Evolutionary conservation across 306 rosid genomes (phyloP).

Genomic region (Lupinus albus): DNA sequence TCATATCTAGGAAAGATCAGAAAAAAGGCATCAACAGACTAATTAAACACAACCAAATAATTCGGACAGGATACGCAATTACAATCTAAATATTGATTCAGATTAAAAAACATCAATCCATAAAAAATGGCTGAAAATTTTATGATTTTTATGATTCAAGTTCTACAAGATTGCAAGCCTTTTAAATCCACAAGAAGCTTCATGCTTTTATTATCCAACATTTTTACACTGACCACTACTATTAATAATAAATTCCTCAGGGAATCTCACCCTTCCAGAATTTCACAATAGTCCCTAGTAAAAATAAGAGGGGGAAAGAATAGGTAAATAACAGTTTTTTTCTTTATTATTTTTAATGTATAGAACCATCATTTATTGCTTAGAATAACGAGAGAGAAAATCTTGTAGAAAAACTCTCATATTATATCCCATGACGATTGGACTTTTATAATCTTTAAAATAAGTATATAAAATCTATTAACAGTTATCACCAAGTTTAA

Average conservation of each 20-base stretch:
- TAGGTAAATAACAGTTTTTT: not conserved
- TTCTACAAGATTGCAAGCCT: slow-evolving; percentile 14
- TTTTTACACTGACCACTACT: slow-evolving; percentile 15
- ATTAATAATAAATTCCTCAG: not conserved
- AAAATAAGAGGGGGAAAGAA: not conserved
- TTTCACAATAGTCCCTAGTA: not conserved
- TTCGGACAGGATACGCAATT: slow-evolving; percentile 14
- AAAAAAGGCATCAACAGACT: slow-evolving; percentile 31
- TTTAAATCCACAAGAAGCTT: slow-evolving; percentile 16
- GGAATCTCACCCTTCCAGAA: slow-evolving; percentile 19
- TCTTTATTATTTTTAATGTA: not conserved
- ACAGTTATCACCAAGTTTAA: not conserved
- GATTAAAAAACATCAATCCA: slow-evolving; percentile 6
- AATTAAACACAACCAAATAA: slow-evolving; percentile 26
- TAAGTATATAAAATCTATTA: slow-evolving; percentile 2
- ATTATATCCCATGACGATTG: not conserved
- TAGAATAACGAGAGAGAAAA: slow-evolving; percentile 5
- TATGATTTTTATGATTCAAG: not conserved
- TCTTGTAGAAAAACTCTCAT: not conserved
- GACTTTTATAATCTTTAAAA: not conserved
- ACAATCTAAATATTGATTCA: not conserved
- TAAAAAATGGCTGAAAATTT: slow-evolving; percentile 22
- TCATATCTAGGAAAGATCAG: slow-evolving; percentile 69
- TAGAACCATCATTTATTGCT: not conserved
- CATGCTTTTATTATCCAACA: slow-evolving; percentile 21